Evolutionary conservation across 192 early-diverging fungal species (phyloP).

Genomic region (Allomyces javanicus): DNA sequence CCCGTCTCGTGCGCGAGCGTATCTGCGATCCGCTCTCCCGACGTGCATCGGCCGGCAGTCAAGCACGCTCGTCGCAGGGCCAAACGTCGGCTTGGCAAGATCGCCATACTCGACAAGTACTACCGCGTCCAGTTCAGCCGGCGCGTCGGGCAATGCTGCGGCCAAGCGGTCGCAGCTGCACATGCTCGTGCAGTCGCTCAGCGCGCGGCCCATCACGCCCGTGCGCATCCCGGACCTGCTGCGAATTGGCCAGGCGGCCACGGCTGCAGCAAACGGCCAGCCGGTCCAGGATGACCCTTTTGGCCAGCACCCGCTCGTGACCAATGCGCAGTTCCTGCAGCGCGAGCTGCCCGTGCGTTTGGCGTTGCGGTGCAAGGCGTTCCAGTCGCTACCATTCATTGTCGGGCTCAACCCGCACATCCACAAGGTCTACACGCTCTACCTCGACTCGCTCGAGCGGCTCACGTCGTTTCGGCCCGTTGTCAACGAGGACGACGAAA

Average conservation of each 20-base stretch:
- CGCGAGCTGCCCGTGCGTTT: constrained; percentile 71
- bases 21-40: no score
- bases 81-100: no score
- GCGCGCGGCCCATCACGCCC: neutral
- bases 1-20: no score
- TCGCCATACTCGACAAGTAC: no score
- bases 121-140: no score
- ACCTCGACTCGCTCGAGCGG: constrained; percentile 53
- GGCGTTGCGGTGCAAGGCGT: constrained; percentile 63
- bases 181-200: neutral
- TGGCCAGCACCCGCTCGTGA: neutral
- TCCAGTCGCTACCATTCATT: constrained; percentile 84
- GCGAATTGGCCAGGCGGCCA: neutral
- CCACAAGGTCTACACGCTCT: constrained; percentile 56
- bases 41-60: no score
- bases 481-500: constrained; percentile 26
- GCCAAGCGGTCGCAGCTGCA: no score
- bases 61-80: no score
- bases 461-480: constrained; percentile 46
- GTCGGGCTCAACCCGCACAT: constrained; percentile 93
- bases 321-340: neutral
- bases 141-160: no score
- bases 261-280: neutral
- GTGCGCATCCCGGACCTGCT: neutral
- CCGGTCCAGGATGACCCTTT: neutral